Evolutionary conservation across 352 stramenopile species (phyloP).

Genomic region (Thalassiosira delicatula): DNA sequence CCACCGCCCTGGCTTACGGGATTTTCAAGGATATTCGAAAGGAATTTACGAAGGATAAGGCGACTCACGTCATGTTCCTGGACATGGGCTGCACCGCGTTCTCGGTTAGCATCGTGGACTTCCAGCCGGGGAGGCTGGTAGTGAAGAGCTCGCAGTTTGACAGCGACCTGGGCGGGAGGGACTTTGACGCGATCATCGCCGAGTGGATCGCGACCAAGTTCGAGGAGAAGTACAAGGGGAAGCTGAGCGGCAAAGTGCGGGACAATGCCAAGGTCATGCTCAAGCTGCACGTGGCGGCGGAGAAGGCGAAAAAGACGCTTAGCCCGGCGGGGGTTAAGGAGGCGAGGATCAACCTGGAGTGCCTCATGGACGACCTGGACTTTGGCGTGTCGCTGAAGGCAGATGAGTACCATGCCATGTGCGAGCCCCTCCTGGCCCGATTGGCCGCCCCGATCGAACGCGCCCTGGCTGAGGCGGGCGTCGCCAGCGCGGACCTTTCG

Average conservation of each 20-base stretch:
- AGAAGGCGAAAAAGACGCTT: constrained; percentile 99
- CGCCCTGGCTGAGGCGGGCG: constrained; percentile 89
- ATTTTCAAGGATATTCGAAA: constrained; percentile 85
- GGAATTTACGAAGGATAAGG: constrained; percentile 82
- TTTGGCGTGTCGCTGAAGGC: constrained; percentile 93
- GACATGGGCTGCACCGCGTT: constrained; percentile 94
- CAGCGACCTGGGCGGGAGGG: constrained; percentile 92
- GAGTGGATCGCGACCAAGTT: constrained; percentile 95
- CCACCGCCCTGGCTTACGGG: constrained; percentile 82
- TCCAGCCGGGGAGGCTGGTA: constrained; percentile 94
- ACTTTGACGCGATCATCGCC: constrained; percentile 96
- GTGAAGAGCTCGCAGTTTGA: constrained; percentile 94
- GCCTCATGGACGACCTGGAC: constrained; percentile 96
- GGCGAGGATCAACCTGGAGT: constrained; percentile 96
- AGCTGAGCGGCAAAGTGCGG: constrained; percentile 86
- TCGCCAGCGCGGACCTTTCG: constrained; percentile 89
- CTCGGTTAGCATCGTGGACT: constrained; percentile 89
- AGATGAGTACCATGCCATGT: constrained; percentile 94
- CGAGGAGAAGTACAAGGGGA: constrained; percentile 94
- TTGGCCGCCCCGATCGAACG: constrained; percentile 84
- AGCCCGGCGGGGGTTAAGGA: constrained; percentile 95
- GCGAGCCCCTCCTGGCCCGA: constrained; percentile 85
- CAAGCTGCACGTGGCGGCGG: constrained; percentile 96
- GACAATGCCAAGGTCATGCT: constrained; percentile 92
- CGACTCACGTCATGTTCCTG: constrained; percentile 98